A percentile compares a stretch with the other conserved stretches of the same genome.
Evolutionary conservation across 2,329 filamentous ascomycete species (phyloP).

Genomic region (Talaromyces marneffei): DNA sequence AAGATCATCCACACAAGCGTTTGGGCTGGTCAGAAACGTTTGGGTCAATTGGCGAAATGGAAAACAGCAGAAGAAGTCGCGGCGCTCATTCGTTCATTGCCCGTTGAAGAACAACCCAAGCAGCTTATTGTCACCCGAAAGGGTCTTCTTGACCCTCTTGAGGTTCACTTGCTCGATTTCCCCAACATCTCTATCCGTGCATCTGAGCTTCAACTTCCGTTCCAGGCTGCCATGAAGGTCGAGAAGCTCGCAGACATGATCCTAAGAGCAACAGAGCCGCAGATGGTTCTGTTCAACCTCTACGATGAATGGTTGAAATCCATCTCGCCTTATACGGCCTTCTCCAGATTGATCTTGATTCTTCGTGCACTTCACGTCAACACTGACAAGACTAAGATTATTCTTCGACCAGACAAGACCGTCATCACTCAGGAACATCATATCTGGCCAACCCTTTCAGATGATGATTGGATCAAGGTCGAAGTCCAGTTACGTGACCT

Average conservation of each 20-base stretch:
- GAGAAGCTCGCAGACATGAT: slow-evolving; percentile 99
- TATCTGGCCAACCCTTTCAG: slow-evolving; percentile 90
- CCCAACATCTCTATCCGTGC: slow-evolving; percentile 98
- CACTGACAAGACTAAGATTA: slow-evolving; percentile 94
- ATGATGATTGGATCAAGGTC: slow-evolving; percentile 99
- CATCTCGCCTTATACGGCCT: slow-evolving; percentile 96
- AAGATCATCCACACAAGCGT: slow-evolving; percentile 99
- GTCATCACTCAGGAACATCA: slow-evolving; percentile 98
- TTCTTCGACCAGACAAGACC: slow-evolving; percentile 91
- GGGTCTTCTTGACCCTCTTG: slow-evolving; percentile 90
- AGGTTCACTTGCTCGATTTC: slow-evolving; percentile 96
- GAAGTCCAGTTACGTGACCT: slow-evolving; percentile 92
- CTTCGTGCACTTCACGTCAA: slow-evolving; percentile 94
- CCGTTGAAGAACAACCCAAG: slow-evolving; percentile 97
- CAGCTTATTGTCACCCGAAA: slow-evolving; percentile 98
- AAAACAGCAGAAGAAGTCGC: slow-evolving; percentile 99
- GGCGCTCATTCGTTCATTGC: slow-evolving; percentile 87
- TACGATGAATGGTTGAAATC: slow-evolving; percentile 99
- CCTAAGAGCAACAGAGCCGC: slow-evolving; percentile 91
- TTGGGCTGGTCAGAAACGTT: slow-evolving; percentile 98
- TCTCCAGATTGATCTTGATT: slow-evolving; percentile 90
- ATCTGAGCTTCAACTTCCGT: slow-evolving; percentile 91
- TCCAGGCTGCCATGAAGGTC: slow-evolving; percentile 99
- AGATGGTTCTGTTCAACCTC: slow-evolving; percentile 98
- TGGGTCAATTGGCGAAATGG: slow-evolving; percentile 97